phyloP scores from a whole-genome alignment of 495 filamentous ascomycete genomes.

The Tuber borchii region DNA sequence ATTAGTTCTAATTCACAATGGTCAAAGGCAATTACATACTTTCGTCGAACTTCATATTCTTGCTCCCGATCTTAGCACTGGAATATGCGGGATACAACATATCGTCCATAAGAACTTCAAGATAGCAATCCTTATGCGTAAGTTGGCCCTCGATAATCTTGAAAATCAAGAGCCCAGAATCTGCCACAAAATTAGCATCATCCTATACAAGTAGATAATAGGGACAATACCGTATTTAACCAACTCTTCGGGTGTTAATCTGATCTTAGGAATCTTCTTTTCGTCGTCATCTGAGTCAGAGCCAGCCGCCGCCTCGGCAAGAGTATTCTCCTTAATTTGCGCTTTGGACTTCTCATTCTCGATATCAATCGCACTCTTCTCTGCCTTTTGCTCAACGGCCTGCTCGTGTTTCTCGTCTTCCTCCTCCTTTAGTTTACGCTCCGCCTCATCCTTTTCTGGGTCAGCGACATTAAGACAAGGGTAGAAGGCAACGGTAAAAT shows the following conservation, averaged over 20 bases:
- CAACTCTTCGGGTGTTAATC: slow-evolving; percentile 70
- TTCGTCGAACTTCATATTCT: slow-evolving; percentile 67
- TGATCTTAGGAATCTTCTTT: slow-evolving; percentile 66
- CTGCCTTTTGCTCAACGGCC: slow-evolving; percentile 30
- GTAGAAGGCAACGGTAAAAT: slow-evolving; percentile 83
- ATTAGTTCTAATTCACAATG: slow-evolving; percentile 5
- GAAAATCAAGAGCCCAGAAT: slow-evolving; percentile 90
- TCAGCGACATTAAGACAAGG: slow-evolving; percentile 80
- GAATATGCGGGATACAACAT: slow-evolving; percentile 84
- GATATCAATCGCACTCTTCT: slow-evolving; percentile 44
- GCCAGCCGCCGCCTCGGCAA: slow-evolving; percentile 21
- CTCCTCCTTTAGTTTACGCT: slow-evolving; percentile 44
- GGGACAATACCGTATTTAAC: slow-evolving; percentile 58
- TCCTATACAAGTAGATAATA: not conserved
- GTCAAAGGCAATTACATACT: slow-evolving; percentile 47
- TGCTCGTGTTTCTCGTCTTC: slow-evolving; percentile 44
- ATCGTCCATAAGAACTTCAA: slow-evolving; percentile 92
- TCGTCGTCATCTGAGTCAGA: slow-evolving; percentile 36
- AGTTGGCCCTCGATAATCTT: slow-evolving; percentile 83
- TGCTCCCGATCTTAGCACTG: slow-evolving; percentile 59
- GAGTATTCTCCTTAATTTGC: slow-evolving; percentile 26
- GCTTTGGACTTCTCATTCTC: slow-evolving; percentile 42
- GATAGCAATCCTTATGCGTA: slow-evolving; percentile 62
- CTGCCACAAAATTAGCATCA: slow-evolving; percentile 44
- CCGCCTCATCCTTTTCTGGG: slow-evolving; percentile 79